phyloP scores from a whole-genome alignment of 2,329 filamentous ascomycete species.

The Hymenoscyphus salicellus region DNA sequence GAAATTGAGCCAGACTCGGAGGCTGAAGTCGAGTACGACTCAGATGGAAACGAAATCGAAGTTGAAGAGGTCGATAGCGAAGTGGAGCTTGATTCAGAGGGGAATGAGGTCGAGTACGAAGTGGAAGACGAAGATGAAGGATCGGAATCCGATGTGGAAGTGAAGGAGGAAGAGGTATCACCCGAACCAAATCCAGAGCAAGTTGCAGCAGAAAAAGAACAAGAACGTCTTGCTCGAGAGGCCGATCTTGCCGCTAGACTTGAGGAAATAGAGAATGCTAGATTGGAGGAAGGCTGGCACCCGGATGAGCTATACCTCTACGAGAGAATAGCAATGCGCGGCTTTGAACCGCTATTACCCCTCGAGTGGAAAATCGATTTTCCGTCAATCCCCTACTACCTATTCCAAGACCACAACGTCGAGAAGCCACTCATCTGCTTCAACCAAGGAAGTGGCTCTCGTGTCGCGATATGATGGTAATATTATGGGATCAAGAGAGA shows the following conservation, averaged over 20 bases:
- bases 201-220: conserved; percentile 27
- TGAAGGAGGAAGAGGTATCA: conserved; percentile 10
- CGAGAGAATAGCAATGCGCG: conserved; percentile 32
- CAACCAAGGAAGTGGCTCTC: neutral
- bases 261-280: conserved; percentile 28
- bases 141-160: conserved; percentile 8
- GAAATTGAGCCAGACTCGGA: conserved; percentile 1
- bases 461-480: too few relatives aligned
- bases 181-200: conserved; percentile 14
- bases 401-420: conserved; percentile 28
- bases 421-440: conserved; percentile 28
- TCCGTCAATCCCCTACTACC: conserved; percentile 29
- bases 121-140: conserved; percentile 10
- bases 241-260: conserved; percentile 26
- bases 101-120: conserved; percentile 9
- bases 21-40: conserved; percentile 13
- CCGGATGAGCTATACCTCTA: conserved; percentile 32
- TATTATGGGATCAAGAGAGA: too few relatives aligned
- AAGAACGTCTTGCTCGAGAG: conserved; percentile 33
- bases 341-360: conserved; percentile 34
- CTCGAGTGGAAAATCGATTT: conserved; percentile 32
- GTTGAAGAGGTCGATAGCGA: conserved; percentile 11
- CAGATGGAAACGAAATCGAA: conserved; percentile 9
- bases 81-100: conserved; percentile 6
- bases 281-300: conserved; percentile 31